Conservation (phyloP, 2,329 filamentous ascomycete genomes). For the Fusarium stilboides region DNA sequence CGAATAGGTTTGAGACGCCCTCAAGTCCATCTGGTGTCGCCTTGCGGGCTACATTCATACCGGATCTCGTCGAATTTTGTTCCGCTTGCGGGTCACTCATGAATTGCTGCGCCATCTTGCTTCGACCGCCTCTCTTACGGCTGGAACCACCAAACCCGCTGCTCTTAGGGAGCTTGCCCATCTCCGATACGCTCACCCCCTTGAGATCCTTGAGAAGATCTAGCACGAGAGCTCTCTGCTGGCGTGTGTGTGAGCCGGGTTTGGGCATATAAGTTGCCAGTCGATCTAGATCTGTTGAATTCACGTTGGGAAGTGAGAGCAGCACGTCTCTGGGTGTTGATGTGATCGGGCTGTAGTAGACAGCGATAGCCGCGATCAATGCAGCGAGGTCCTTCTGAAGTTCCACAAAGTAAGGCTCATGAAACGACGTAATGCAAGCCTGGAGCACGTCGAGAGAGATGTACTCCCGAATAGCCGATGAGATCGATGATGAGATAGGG, state of each 20-base stretch:
- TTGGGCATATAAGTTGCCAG: slow-evolving; percentile 74
- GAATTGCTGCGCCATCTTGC: slow-evolving; percentile 75
- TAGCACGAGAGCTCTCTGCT: slow-evolving; percentile 85
- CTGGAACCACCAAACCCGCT: slow-evolving; percentile 54
- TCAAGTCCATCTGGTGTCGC: slow-evolving; percentile 67
- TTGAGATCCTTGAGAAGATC: slow-evolving; percentile 89
- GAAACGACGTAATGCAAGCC: slow-evolving; percentile 89
- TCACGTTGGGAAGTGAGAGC: slow-evolving; percentile 84
- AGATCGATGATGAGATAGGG: slow-evolving; percentile 67
- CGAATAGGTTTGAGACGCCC: slow-evolving; percentile 69
- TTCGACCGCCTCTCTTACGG: slow-evolving; percentile 51
- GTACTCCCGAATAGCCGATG: slow-evolving; percentile 85
- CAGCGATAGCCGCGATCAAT: slow-evolving; percentile 88
- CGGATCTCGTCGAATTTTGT: slow-evolving; percentile 50
- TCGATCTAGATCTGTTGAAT: slow-evolving; percentile 75
- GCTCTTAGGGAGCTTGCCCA: slow-evolving; percentile 82
- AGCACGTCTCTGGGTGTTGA: slow-evolving; percentile 81
- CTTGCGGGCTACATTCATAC: slow-evolving; percentile 50
- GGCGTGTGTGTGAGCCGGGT: slow-evolving; percentile 74
- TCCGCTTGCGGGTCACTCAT: slow-evolving; percentile 67
- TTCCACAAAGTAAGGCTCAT: slow-evolving; percentile 97
- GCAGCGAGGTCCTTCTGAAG: slow-evolving; percentile 92
- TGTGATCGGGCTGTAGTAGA: slow-evolving; percentile 79
- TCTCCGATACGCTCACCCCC: slow-evolving; percentile 92
- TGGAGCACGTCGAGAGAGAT: slow-evolving; percentile 91